Base-by-base conservation (phyloP, 768 basidiomycete genomes). In the Mycena albidolilacea region DNA sequence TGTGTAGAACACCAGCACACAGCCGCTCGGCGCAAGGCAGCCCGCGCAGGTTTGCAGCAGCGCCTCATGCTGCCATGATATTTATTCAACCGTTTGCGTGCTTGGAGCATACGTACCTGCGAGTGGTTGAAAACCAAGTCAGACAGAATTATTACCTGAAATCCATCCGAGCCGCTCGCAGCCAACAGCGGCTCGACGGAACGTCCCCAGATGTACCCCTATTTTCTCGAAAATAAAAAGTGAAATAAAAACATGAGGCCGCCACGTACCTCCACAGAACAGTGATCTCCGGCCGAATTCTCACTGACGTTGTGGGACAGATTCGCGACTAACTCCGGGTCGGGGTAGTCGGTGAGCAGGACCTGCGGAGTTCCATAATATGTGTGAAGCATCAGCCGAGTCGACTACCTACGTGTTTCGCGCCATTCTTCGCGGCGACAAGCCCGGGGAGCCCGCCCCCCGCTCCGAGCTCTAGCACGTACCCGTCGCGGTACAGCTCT, bases 71-170 rank as follows among this genome's bases (percentile, higher is more conserved):
- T 97, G 67, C 37, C 48, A 50, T 17, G 17, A 46, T 15, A 46
- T 46, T 39, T 15, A 39, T 52, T 64, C 19, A 52, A 5, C 30
- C 37, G 44, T 5, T 19, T 35, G 1, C 2, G 14, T 10, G 35
- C 35, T 37, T 10, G 5, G 5, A 48, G 17, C 63, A 19, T 50
- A 64, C 63, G 37, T 50, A 64, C 63, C 85, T 97, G 95, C 1
- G 96, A 96, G 77, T 97, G 97, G 77, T 97, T 98, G 82, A 97
- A 98, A 43, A 98, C 90, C 43, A 99, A 90, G 82, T 99, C 97
- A 1, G 96, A 97, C 68, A 98, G 86, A 72, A 99, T 91, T 66
- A 98, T 87, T 23, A 97, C 78, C 77, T 97, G 91, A 77, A 95
- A 98, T 39, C 83, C 82, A 3, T 76, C 50, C 35, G 73, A 72